A percentile compares a stretch with the other conserved stretches of the same genome.
phyloP scores from a whole-genome alignment of 257 asterid genomes.

The Scutellaria minor region DNA sequence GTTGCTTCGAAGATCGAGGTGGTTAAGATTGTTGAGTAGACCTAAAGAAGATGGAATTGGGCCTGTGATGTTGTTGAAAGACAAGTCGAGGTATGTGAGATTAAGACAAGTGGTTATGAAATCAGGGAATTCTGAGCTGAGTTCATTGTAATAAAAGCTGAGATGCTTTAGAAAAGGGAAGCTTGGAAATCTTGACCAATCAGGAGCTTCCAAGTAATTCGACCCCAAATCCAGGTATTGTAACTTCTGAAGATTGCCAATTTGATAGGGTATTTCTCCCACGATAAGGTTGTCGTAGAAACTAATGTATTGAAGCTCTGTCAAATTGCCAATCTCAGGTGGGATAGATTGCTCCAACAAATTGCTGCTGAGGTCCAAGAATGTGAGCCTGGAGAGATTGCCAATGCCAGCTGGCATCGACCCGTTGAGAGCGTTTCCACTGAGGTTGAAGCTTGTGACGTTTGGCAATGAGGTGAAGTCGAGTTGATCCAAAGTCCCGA shows the following conservation, averaged over 20 bases:
- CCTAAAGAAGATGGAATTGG: conserved; percentile 43
- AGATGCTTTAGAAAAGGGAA: conserved; percentile 62
- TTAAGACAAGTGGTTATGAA: conserved; percentile 60
- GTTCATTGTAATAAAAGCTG: conserved; percentile 48
- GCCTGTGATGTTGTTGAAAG: conserved; percentile 59
- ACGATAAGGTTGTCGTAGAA: conserved; percentile 57
- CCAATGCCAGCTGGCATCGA: conserved; percentile 70
- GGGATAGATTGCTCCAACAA: conserved; percentile 52
- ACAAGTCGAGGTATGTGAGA: conserved; percentile 69
- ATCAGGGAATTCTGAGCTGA: conserved; percentile 59
- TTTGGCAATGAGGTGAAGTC: conserved; percentile 52
- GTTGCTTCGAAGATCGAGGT: too few relatives aligned
- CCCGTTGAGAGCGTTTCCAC: conserved; percentile 55
- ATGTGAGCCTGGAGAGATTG: conserved; percentile 48
- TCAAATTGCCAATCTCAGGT: conserved; percentile 63
- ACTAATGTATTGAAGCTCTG: conserved; percentile 49
- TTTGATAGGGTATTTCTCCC: conserved; percentile 66
- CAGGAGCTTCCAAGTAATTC: conserved; percentile 58
- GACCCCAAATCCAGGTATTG: conserved; percentile 67
- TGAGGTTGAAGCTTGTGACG: conserved; percentile 50
- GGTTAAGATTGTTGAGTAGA: too few relatives aligned
- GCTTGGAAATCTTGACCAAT: conserved; percentile 60
- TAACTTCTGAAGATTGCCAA: conserved; percentile 63
- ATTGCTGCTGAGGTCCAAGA: conserved; percentile 75
- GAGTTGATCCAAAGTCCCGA: conserved; percentile 50